Conservation (phyloP, 2,329 filamentous ascomycete genomes). For the Hymenotorrendiella dingleyae region DNA sequence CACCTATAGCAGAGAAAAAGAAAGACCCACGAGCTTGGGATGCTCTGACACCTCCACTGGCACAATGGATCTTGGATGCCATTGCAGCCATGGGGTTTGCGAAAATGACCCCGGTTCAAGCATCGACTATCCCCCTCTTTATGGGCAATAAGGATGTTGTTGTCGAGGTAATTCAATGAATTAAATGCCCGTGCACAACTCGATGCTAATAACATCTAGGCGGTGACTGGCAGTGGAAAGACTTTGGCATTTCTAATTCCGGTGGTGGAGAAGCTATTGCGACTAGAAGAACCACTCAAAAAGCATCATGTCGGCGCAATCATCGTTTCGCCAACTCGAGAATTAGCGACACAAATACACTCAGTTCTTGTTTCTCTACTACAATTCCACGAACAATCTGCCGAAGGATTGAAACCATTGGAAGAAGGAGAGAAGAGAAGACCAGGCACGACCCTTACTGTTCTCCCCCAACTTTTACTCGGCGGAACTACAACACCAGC, state of each 20-base stretch:
- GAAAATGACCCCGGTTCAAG: constrained; percentile 91
- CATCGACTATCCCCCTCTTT: constrained; percentile 82
- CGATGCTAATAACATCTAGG: constrained; percentile 36
- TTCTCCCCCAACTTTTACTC: constrained; percentile 83
- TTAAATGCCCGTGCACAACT: constrained; percentile 9
- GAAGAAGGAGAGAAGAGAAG: constrained; percentile 47
- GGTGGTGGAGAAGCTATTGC: constrained; percentile 73
- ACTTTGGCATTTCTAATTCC: constrained; percentile 83
- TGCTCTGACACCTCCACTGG: constrained; percentile 62
- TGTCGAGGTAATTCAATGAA: constrained; percentile 57
- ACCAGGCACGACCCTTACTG: constrained; percentile 42
- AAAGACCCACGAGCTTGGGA: constrained; percentile 56
- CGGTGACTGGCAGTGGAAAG: constrained; percentile 87
- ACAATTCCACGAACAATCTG: constrained; percentile 75
- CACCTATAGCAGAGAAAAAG: constrained; percentile 29
- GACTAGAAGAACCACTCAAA: constrained; percentile 75
- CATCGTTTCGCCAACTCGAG: constrained; percentile 86
- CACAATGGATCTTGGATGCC: constrained; percentile 81
- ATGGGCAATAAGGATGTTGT: constrained; percentile 88
- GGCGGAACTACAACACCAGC: constrained; percentile 75
- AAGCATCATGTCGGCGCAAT: constrained; percentile 87
- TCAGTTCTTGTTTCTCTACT: constrained; percentile 71
- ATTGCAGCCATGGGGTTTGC: constrained; percentile 78
- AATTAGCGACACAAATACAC: constrained; percentile 87
- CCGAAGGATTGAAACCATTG: constrained; percentile 53